phyloP scores from a whole-genome alignment of 2,329 filamentous ascomycete genomes.

The Madurella fahalii region DNA sequence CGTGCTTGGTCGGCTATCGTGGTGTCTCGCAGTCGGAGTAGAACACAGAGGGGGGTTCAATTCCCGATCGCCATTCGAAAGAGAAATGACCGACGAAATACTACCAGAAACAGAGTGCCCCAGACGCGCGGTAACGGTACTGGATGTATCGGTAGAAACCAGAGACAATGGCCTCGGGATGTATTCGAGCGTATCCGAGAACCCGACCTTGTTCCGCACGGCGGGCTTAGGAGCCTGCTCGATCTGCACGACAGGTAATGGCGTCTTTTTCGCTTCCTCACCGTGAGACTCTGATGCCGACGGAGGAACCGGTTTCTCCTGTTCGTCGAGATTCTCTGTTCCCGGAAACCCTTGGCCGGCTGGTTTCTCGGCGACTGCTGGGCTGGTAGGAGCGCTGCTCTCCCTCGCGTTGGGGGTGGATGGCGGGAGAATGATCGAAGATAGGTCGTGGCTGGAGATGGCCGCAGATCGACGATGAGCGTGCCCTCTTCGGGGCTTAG shows the following conservation, averaged over 20 bases:
- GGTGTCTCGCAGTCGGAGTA: constrained; percentile 39
- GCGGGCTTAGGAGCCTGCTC: constrained; percentile 18
- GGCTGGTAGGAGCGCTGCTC: constrained; percentile 63
- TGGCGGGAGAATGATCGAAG: constrained; percentile 59
- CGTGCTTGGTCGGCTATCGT: constrained; percentile 60
- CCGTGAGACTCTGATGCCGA: constrained; percentile 1
- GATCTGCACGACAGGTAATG: constrained; percentile 14
- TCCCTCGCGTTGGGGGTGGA: constrained; percentile 47
- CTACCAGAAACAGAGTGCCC: constrained; percentile 74
- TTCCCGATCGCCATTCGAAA: constrained; percentile 46
- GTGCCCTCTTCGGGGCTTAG: constrained; percentile 60
- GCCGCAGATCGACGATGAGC: constrained; percentile 77
- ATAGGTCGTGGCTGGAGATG: constrained; percentile 79
- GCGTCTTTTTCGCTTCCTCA: constrained; percentile 7
- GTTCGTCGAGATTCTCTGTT: constrained; percentile 9
- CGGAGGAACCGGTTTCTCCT: constrained; percentile 9
- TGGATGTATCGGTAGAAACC: constrained; percentile 79
- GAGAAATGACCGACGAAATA: constrained; percentile 71
- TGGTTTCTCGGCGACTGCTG: constrained; percentile 43
- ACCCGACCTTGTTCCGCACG: constrained; percentile 66
- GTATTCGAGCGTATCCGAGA: constrained; percentile 79
- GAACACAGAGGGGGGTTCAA: constrained; percentile 35
- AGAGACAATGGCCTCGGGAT: constrained; percentile 79
- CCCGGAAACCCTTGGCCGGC: constrained; percentile 25
- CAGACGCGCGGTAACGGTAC: constrained; percentile 64